Conservation (phyloP, 192 early-diverging fungal genomes). For the Funneliformis geosporum region DNA sequence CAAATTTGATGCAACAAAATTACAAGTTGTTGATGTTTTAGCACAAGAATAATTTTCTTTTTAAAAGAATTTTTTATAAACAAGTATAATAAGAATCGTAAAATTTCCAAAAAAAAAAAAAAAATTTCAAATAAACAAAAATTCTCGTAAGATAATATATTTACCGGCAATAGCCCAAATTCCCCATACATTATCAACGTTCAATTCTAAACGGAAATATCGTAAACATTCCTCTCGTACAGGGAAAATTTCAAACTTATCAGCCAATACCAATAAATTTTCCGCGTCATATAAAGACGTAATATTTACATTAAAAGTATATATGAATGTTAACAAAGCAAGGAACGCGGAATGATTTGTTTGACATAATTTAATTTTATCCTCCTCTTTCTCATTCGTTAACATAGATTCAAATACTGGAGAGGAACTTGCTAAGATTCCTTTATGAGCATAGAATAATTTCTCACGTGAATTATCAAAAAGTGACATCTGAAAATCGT, state of each 20-base stretch:
- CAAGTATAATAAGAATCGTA: background rate
- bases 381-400: constrained; percentile 13
- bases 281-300: constrained; percentile 33
- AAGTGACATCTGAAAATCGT: constrained; percentile 39
- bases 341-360: constrained; percentile 32
- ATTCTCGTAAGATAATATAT: background rate
- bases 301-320: constrained; percentile 18
- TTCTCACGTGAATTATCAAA: constrained; percentile 26
- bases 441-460: constrained; percentile 29
- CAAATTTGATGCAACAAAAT: constrained; percentile 34
- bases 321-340: constrained; percentile 1
- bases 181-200: constrained; percentile 37
- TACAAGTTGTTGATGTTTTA: constrained; percentile 36
- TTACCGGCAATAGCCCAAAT: constrained; percentile 44
- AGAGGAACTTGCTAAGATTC: constrained; percentile 26
- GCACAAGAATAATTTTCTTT: constrained; percentile 33
- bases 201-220: constrained; percentile 36
- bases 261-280: constrained; percentile 33
- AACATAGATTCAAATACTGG: constrained; percentile 30
- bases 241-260: constrained; percentile 37
- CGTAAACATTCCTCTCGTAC: constrained; percentile 37
- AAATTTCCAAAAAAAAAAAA: background rate
- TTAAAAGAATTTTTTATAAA: background rate
- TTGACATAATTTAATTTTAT: constrained; percentile 25
- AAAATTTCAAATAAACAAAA: too few relatives aligned